Base-by-base conservation (phyloP, 129 eudicot species). In the Ambrosia trifida region DNA sequence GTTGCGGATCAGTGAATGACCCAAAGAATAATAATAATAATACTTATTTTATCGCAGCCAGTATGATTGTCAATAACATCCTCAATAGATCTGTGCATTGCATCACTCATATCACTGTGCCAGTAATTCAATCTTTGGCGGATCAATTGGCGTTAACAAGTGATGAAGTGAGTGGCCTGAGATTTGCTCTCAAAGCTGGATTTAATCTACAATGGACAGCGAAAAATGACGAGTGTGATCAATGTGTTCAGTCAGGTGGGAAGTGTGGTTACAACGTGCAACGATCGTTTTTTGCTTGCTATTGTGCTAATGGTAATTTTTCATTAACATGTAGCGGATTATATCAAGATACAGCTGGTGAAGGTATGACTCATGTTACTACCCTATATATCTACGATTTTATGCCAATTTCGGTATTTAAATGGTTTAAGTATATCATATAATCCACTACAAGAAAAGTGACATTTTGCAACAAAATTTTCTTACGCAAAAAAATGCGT, bases 171-270 rank as follows among this genome's bases (percentile, higher is more conserved):
- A 7, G 30, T 60, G 68, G 60, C 13, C 51, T 85, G 36, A 14
- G 18, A 47, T 38, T 24, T 2, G 85, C 76, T 63, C 30, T 89
- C 3, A 43, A 7, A 5, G 58, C 41, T 16, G 89, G 87, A 10
- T 89, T 83, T 13, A 64, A 47, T 68, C 75, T 82, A 68, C 68
- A 5, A 40, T 85, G 87, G 89, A 19, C 50, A 8, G 87, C 91
- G 1, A 57, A 78, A 17, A 57, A 78, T 16, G 24, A 35, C 6
- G 7, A 17, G 45, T 87, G 92, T 47, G 49, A 45, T 7, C 44
- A 17, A 9, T 85, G 90, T 35, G 28, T n/a, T 2, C 40, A 4
- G 43, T 82, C 90, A 0, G 75, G 83, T 14, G 95, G 95, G 51
- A 49, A 51, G 31, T 88, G 95, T 40, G 95, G 90, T 59, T 75